Evolutionary conservation across 306 rosid species (phyloP), one percentile per base, ranked within the genome.

Genomic region (Sophora flavescens): DNA sequence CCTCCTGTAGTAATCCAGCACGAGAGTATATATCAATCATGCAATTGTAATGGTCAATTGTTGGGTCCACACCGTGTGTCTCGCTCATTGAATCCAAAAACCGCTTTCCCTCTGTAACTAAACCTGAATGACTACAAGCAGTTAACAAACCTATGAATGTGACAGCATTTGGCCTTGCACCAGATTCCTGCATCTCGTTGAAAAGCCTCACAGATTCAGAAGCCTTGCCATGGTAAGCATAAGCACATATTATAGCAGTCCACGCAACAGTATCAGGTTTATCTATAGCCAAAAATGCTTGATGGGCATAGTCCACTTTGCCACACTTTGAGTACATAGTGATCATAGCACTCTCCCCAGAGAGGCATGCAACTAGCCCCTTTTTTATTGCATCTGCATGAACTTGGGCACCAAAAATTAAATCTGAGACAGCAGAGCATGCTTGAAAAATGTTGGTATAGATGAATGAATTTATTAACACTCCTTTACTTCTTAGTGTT

Each of bases 251-350:
- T 67, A 87, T 57, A 50, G 93, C 87, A 74, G 89, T 87, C 93
- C 91, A 85, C 2, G 93, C 91, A 56, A 86, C 79, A 57, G 81
- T 61, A 54, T 89, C 93, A 39, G 91, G 91, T 74, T 83, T 77
- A 28, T 67, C 87, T 81, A 87, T 65, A 2, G 87, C 78, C 33
- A 77, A 74, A 80, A 87, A 89, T 74, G 85, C 85, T 79, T 54
- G 75, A 68, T 68, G 63, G 33, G 93, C 93, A 82, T 74, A 70
- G 65, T 87, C 88, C 66, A 85, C 30, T 85, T 75, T 79, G 72
- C 89, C 93, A 44, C 91, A 89, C 81, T 84, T 89, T 68, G 93
- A 74, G 80, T 89, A 89, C 93, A 89, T 89, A 0, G 87, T 87
- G 60, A 89, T 80, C 87, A 89, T 70, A 69, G 91, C 89, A 83